Evolutionary conservation across 805 yeast species (phyloP), one percentile per base, ranked within the genome.

Genomic region (Teunomyces tritomae): DNA sequence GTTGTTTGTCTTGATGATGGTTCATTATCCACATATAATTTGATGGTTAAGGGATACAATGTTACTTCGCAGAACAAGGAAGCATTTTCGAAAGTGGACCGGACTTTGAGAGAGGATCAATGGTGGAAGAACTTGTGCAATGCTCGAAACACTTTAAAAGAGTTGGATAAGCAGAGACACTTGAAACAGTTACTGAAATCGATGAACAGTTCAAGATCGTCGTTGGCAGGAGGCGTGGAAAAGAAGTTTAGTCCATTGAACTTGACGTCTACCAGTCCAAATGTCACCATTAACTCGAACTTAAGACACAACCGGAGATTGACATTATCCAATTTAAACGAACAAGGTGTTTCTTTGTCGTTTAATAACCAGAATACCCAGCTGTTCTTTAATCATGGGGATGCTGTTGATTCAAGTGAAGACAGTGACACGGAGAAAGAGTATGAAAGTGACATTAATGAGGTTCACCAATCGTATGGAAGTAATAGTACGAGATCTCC

Each of bases 91-190:
- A 72, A 69, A 26, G 80, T 90, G 7, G 78, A 84, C 42, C 52
- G 58, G 10, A 62, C 71, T 0, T 65, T 92, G 43, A 70, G 69
- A 17, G 68, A 74, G n/a, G 91, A 87, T 48, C 85, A 81, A 45
- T 92, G 98, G 97, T 94, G 97, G 97, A 68, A 68, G 39, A 84
- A 84, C 47, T 68, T 89, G 45, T 69, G 74, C 32, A 80, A 76
- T 39, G 83, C 87, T 0, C 76, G 97, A 48, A 60, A 65, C 52
- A 55, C 71, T 4, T 29, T 70, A 50, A 55, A 56, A 55, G 65
- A 71, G 53, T 62, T 56, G 33, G 77, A 63, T 55, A 67, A 47
- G 49, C 70, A 51, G 47, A 64, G 66, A 20, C 43, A 29, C 27
- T 45, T 33, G 40, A 43, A 45, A 33, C 53, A 47, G 14, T 20